A percentile compares a stretch with the other conserved stretches of the same genome.
phyloP scores from a whole-genome alignment of 805 yeast genomes.

The Candida quercuum region DNA sequence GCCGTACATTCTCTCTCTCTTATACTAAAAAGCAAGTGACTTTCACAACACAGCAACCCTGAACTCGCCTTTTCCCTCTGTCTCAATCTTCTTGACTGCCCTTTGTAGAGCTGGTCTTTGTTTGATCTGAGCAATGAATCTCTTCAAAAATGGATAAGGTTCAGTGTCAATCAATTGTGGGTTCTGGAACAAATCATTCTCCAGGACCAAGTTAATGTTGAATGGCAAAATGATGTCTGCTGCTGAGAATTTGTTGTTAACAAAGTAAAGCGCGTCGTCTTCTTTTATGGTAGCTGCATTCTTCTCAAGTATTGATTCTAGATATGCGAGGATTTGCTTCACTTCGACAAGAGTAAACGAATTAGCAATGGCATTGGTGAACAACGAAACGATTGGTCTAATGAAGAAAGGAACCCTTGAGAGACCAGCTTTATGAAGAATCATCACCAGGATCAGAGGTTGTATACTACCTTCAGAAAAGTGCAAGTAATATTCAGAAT shows the following conservation, averaged over 20 bases:
- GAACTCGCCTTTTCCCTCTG: slow-evolving; percentile 1
- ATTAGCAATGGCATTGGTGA: slow-evolving; percentile 41
- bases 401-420: slow-evolving; percentile 42
- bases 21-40: too few species aligned
- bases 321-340: slow-evolving; percentile 30
- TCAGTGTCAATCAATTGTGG: slow-evolving; percentile 6
- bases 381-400: slow-evolving; percentile 36
- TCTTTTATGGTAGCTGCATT: slow-evolving; percentile 14
- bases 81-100: background rate
- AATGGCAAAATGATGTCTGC: slow-evolving; percentile 53
- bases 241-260: slow-evolving; percentile 43
- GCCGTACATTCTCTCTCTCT: too few species aligned
- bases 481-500: slow-evolving; percentile 47
- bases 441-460: slow-evolving; percentile 36
- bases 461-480: slow-evolving; percentile 61
- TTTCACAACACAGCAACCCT: too few species aligned
- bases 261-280: slow-evolving; percentile 30
- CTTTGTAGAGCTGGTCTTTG: slow-evolving; percentile 20
- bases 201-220: slow-evolving; percentile 23
- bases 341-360: slow-evolving; percentile 46
- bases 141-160: slow-evolving; percentile 24
- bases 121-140: slow-evolving; percentile 23
- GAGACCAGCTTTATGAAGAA: slow-evolving; percentile 33
- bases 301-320: slow-evolving; percentile 36
- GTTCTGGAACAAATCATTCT: slow-evolving; percentile 15